phyloP scores from a whole-genome alignment of 805 yeast genomes.

The Kazachstania kunashirensis region DNA sequence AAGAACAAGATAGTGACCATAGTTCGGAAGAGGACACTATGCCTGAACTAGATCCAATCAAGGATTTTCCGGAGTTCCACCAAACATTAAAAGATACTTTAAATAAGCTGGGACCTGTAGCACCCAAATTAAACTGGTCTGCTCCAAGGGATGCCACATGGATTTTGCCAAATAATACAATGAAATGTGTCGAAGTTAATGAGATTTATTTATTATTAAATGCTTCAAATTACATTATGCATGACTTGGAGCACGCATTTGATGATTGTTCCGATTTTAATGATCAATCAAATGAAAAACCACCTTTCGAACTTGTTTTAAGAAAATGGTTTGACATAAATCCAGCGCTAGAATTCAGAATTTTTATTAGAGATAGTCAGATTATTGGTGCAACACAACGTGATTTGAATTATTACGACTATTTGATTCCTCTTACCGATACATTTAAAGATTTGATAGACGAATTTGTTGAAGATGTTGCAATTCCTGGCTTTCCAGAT shows the following conservation, averaged over 20 bases:
- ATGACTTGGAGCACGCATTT: constrained; percentile 71
- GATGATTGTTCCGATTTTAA: constrained; percentile 35
- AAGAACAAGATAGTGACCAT: constrained; percentile 19
- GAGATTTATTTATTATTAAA: constrained; percentile 77
- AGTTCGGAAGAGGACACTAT: constrained; percentile 17
- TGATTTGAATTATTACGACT: constrained; percentile 75
- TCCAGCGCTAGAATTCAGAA: constrained; percentile 87
- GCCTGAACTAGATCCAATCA: constrained; percentile 34
- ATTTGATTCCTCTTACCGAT: constrained; percentile 43
- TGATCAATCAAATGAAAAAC: constrained; percentile 15
- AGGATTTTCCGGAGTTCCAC: constrained; percentile 53
- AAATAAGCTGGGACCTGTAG: constrained; percentile 45
- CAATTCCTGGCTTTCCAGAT: constrained; percentile 44
- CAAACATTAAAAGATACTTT: constrained; percentile 39
- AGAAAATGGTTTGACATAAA: constrained; percentile 76
- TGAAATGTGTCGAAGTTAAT: constrained; percentile 57
- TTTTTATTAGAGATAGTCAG: constrained; percentile 57
- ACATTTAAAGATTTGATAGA: constrained; percentile 41
- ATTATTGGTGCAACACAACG: constrained; percentile 76
- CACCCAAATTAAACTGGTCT: constrained; percentile 95
- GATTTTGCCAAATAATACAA: constrained; percentile 72
- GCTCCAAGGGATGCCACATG: constrained; percentile 92
- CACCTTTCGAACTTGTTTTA: constrained; percentile 56
- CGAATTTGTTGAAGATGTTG: constrained; percentile 42
- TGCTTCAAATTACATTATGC: constrained; percentile 78